phyloP scores from a whole-genome alignment of 805 yeast genomes.

The Cyberlindnera xylosilytica region DNA sequence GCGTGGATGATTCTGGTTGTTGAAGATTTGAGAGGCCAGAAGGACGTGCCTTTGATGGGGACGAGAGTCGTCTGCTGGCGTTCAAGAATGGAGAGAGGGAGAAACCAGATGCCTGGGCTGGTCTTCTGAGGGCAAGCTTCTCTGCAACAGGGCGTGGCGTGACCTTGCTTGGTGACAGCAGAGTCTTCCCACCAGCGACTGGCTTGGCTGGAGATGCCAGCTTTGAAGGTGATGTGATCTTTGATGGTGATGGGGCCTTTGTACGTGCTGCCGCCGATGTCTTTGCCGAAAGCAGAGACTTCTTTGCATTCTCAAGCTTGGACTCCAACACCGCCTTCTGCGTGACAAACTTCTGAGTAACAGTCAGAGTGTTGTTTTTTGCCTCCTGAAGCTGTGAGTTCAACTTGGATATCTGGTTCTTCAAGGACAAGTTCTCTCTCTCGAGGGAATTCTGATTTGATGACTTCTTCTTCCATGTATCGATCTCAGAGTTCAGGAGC shows the following conservation, averaged over 20 bases:
- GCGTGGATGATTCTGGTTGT: conserved; percentile 12
- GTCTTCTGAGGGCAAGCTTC: conserved; percentile 12
- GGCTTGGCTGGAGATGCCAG: conserved; percentile 10
- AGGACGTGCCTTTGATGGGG: conserved; percentile 8
- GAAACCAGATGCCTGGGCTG: conserved; percentile 12
- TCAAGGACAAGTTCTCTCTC: conserved; percentile 32
- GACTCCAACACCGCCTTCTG: conserved; percentile 34
- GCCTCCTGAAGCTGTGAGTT: conserved; percentile 31
- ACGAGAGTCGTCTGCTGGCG: conserved; percentile 11
- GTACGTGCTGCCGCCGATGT: too few relatives aligned
- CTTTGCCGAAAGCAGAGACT: conserved; percentile 29
- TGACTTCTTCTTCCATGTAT: conserved; percentile 25
- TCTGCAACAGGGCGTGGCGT: conserved; percentile 5
- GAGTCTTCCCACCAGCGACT: not conserved
- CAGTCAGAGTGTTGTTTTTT: conserved; percentile 29
- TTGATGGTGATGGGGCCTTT: too few relatives aligned
- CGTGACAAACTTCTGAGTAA: conserved; percentile 31
- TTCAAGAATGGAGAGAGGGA: conserved; percentile 25
- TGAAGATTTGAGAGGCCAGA: not conserved
- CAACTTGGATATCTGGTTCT: conserved; percentile 33
- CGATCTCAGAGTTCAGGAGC: conserved; percentile 19
- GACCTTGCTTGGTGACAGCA: conserved; percentile 18
- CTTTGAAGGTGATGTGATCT: too few relatives aligned
- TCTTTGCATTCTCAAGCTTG: conserved; percentile 33
- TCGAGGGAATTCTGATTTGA: conserved; percentile 14